A percentile compares a stretch with the other conserved stretches of the same genome.
Conservation (phyloP, 768 basidiomycete species). For the Tylopilus plumbeoviolaceoides region DNA sequence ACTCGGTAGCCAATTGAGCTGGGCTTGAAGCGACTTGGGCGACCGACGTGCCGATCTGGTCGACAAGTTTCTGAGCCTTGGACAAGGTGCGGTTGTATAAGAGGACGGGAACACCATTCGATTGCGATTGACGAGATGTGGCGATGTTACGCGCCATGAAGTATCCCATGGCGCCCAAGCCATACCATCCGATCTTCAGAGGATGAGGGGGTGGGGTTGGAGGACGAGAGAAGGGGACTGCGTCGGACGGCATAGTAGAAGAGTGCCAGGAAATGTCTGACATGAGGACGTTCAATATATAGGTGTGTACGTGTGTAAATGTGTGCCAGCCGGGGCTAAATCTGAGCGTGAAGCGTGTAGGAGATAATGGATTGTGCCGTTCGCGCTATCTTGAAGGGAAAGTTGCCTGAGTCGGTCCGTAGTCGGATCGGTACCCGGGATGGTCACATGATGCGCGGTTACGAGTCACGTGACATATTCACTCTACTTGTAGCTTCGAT, state of each 20-base stretch:
- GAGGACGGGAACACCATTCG: conserved; percentile 48
- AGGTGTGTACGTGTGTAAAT: background rate
- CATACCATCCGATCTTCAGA: conserved; percentile 42
- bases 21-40: conserved; percentile 54
- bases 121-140: conserved; percentile 39
- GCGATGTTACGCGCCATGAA: conserved; percentile 81
- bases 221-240: conserved; percentile 57
- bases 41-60: conserved; percentile 51
- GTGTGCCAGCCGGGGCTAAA: background rate
- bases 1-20: conserved; percentile 57
- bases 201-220: conserved; percentile 42
- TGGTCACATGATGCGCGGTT: conserved; percentile 3
- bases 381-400: no score
- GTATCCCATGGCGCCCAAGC: conserved; percentile 67
- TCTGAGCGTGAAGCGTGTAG: background rate
- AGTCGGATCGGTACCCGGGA: background rate
- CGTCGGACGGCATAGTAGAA: conserved; percentile 10
- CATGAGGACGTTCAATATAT: conserved; percentile 7
- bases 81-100: conserved; percentile 72
- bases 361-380: no score
- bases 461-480: conserved; percentile 14
- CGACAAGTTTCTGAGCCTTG: conserved; percentile 54
- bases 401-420: no score
- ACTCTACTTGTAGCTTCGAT: background rate
- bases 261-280: conserved; percentile 1